Base-by-base conservation (phyloP, 2,329 filamentous ascomycete genomes). In the Cercospora zeina region DNA sequence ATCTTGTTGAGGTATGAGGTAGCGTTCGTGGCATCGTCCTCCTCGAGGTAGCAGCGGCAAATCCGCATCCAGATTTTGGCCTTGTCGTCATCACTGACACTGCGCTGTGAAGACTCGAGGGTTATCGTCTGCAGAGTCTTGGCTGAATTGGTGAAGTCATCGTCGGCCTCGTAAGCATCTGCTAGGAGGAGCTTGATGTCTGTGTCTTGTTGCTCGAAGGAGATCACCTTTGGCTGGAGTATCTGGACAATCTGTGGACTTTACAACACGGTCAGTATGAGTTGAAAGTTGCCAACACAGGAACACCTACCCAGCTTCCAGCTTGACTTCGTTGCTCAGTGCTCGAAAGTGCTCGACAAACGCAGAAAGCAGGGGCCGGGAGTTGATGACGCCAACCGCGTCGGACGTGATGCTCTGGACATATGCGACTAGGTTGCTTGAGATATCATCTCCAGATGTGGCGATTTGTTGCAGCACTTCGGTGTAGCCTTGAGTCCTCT, bases 1-100 rank as follows among this genome's bases (percentile, higher is more conserved):
- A 96, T 89, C 77, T 93, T 93, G 82, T 97, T 97, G 71, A 99
- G 83, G 74, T 93, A 96, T 42, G 84, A 85, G 74, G 96, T 91
- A 45, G 95, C 95, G 36, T 85, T 83, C 1, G 89, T 91, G 8
- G 91, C 89, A 78, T 97, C 93, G 74, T 96, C 93, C 53, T 93
- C 91, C 79, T 99, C 93, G 65, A 99, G 85, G 75, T 95, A 96
- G 80, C 96, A 89, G 65, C 95, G 87, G 73, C 96, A 92, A 73
- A 99, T 96, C 63, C 93, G 90, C 69, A 97, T 89, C 91, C 93
- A 97, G 59, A 95, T 85, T 59, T 83, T 82, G 8, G 91, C 91
- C 77, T 92, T 93, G 69, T 93, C 89, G 70, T 90, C 86, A 73
- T 92, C 88, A 30, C 87, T 86, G 36, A 97, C 87, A 61, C 89